phyloP scores from a whole-genome alignment of 208 protist genomes.

The Tritrichomonas musculus region DNA sequence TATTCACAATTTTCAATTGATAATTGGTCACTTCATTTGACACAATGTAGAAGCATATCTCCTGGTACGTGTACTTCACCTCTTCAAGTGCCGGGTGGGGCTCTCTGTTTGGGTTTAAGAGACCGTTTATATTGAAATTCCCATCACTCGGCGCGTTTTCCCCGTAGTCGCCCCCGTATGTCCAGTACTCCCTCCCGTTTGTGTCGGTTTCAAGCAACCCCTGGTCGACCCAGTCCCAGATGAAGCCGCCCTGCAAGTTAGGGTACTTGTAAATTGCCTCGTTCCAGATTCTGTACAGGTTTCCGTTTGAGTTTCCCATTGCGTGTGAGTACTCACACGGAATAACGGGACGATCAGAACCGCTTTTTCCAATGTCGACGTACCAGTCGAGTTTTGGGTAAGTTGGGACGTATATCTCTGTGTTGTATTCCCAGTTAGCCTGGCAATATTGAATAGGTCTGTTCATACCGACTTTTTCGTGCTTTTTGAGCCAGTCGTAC shows the following conservation, averaged over 20 bases:
- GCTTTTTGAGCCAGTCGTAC: neutral
- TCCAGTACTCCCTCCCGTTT: too few species aligned
- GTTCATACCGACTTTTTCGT: neutral
- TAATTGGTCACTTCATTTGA: too few species aligned
- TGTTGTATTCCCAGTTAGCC: slow-evolving; percentile 34
- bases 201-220: too few species aligned
- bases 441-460: slow-evolving; percentile 49
- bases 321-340: slow-evolving; percentile 55
- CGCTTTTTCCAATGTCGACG: neutral
- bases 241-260: slow-evolving; percentile 50
- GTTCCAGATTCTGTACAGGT: slow-evolving; percentile 50
- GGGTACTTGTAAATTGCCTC: neutral
- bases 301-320: slow-evolving; percentile 52
- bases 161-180: too few species aligned
- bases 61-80: too few species aligned
- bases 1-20: too few species aligned
- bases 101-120: too few species aligned
- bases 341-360: slow-evolving; percentile 46
- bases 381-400: slow-evolving; percentile 13
- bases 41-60: too few species aligned
- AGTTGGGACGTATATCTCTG: slow-evolving; percentile 48
- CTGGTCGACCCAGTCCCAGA: too few species aligned
- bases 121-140: too few species aligned
- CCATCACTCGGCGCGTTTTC: too few species aligned
- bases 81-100: too few species aligned